phyloP scores from a whole-genome alignment of 495 filamentous ascomycete genomes.

The Penicillium verhagenii region DNA sequence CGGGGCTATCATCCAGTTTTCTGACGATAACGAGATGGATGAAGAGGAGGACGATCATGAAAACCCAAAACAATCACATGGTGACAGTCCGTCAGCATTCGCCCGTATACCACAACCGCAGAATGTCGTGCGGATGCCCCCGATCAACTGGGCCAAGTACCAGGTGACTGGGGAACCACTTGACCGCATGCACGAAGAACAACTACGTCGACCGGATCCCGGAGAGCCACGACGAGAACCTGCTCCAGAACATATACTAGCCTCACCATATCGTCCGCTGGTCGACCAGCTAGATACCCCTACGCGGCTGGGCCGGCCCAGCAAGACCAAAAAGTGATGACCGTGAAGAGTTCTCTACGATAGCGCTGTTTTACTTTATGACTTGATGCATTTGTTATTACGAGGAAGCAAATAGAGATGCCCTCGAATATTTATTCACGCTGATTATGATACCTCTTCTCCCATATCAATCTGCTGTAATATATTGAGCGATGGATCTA shows the following conservation, averaged over 20 bases:
- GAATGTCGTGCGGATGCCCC: conserved; percentile 77
- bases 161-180: conserved; percentile 75
- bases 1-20: conserved; percentile 39
- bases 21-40: conserved; percentile 33
- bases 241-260: conserved; percentile 55
- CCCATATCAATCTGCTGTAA: background rate
- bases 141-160: conserved; percentile 90
- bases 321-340: conserved; percentile 38
- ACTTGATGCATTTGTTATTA: conserved; percentile 20
- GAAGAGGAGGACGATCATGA: conserved; percentile 39
- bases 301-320: conserved; percentile 24
- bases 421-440: background rate
- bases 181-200: conserved; percentile 80
- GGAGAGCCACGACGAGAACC: conserved; percentile 51
- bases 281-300: conserved; percentile 63
- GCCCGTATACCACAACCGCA: conserved; percentile 71
- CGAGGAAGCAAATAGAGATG: conserved; percentile 10
- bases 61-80: conserved; percentile 12
- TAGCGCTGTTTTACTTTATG: conserved; percentile 11
- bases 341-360: background rate
- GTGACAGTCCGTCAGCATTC: conserved; percentile 32
- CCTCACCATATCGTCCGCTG: conserved; percentile 72
- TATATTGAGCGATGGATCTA: background rate
- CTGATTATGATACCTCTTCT: background rate
- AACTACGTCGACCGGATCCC: conserved; percentile 59